Evolutionary conservation across 2,329 filamentous ascomycete species (phyloP).

Genomic region (Epichloe amarillans): DNA sequence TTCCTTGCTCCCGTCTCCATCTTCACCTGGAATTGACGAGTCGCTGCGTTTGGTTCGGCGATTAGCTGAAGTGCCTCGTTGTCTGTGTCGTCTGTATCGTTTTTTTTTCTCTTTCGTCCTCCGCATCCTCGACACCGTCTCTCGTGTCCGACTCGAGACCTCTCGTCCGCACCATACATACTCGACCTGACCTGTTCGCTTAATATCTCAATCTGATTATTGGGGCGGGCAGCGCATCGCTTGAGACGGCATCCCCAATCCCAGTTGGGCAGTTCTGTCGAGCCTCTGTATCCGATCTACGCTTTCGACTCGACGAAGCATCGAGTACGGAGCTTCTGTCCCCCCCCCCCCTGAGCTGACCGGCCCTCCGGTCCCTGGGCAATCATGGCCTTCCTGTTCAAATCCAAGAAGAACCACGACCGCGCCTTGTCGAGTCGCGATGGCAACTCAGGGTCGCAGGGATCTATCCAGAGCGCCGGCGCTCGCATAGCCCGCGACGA

Average conservation of each 20-base stretch:
- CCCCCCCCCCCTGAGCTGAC: slow-evolving; percentile 7
- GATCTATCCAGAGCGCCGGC: slow-evolving; percentile 34
- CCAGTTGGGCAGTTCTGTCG: background rate
- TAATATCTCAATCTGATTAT: background rate
- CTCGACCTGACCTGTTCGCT: background rate
- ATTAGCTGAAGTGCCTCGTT: background rate
- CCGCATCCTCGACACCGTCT: slow-evolving; percentile 4
- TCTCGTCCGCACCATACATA: background rate
- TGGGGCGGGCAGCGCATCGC: background rate
- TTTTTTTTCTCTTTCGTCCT: background rate
- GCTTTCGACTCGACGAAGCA: background rate
- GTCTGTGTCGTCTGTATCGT: background rate
- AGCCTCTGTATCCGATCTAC: background rate
- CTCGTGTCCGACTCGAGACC: slow-evolving; percentile 1
- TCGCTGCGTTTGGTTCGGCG: slow-evolving; percentile 1
- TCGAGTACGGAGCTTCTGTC: background rate
- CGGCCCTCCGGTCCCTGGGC: slow-evolving; percentile 26
- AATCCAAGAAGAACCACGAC: slow-evolving; percentile 65
- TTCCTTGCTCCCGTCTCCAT: slow-evolving; percentile 17
- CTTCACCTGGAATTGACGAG: slow-evolving; percentile 12
- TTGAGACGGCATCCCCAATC: background rate
- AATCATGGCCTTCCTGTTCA: slow-evolving; percentile 71
- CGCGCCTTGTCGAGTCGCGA: slow-evolving; percentile 44
- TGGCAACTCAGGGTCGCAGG: slow-evolving; percentile 33
- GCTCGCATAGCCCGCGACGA: slow-evolving; percentile 37